phyloP scores from a whole-genome alignment of 768 basidiomycete genomes.

The Xerocomus potaroensis region DNA sequence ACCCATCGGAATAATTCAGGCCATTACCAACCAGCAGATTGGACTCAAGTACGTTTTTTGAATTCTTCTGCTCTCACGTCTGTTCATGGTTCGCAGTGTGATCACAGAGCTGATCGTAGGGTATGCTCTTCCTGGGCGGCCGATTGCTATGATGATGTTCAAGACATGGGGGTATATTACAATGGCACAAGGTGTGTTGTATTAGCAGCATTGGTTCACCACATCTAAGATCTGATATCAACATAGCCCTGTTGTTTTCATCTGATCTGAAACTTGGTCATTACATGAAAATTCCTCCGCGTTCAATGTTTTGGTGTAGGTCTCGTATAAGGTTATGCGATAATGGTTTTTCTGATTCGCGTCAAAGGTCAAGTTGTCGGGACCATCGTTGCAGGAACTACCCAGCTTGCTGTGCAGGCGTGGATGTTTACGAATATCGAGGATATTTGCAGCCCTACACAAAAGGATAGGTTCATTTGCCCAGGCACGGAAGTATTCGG shows the following conservation, averaged over 20 bases:
- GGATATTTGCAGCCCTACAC: conserved; percentile 28
- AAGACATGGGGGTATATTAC: conserved; percentile 68
- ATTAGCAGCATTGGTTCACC: not conserved
- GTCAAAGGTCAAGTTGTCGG: conserved; percentile 58
- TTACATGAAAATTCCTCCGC: not conserved
- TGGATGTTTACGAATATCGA: conserved; percentile 51
- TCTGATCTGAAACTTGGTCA: not conserved
- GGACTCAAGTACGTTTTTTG: conserved; percentile 29
- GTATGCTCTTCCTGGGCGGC: conserved; percentile 50
- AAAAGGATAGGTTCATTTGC: conserved; percentile 59
- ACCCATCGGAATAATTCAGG: conserved; percentile 73
- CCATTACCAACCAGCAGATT: conserved; percentile 76
- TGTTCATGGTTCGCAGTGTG: conserved; percentile 41
- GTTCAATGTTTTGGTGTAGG: conserved; percentile 53
- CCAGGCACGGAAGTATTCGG: conserved; percentile 60
- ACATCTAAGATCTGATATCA: not conserved
- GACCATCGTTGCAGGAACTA: conserved; percentile 56
- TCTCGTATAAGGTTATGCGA: not conserved
- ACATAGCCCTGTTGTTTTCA: not conserved
- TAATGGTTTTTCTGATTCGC: not conserved
- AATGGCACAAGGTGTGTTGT: conserved; percentile 33
- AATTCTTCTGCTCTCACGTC: not conserved
- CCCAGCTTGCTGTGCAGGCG: conserved; percentile 60
- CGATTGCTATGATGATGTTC: conserved; percentile 79
- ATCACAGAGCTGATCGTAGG: conserved; percentile 62